phyloP scores from a whole-genome alignment of 2,329 filamentous ascomycete species.

The Ophiostoma fasciatum region DNA sequence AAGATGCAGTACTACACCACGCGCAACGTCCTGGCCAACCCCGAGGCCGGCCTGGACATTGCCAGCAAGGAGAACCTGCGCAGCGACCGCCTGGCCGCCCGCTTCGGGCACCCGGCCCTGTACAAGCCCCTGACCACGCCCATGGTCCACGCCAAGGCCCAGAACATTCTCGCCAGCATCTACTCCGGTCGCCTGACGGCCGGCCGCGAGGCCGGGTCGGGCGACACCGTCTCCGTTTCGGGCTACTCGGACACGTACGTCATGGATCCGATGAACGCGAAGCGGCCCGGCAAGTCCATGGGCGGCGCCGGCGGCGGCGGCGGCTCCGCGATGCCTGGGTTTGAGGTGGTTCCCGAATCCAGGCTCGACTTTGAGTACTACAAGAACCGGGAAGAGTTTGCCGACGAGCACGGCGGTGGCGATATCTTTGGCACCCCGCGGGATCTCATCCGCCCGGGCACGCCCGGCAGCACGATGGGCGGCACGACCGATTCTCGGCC shows the following conservation, averaged over 20 bases:
- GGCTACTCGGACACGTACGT: conserved; percentile 73
- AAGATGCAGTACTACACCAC: conserved; percentile 71
- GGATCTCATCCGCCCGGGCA: conserved; percentile 46
- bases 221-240: conserved; percentile 42
- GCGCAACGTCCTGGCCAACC: conserved; percentile 34
- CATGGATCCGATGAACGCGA: conserved; percentile 65
- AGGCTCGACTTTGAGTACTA: conserved; percentile 84
- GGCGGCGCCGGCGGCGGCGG: no score
- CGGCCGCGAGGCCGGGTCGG: conserved; percentile 42
- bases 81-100: conserved; percentile 55
- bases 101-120: conserved; percentile 82
- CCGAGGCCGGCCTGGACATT: conserved; percentile 27
- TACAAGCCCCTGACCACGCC: conserved; percentile 83
- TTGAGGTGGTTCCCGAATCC: conserved; percentile 78
- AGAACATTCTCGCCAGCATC: conserved; percentile 71
- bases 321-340: conserved; percentile 53
- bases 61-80: conserved; percentile 37
- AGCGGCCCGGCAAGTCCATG: conserved; percentile 30
- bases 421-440: conserved; percentile 45
- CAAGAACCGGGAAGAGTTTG: conserved; percentile 81
- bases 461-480: conserved; percentile 36
- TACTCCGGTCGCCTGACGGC: conserved; percentile 70
- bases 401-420: conserved; percentile 71
- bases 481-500: conserved; percentile 30
- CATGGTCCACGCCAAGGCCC: conserved; percentile 86